A percentile compares a stretch with the other conserved stretches of the same genome.
phyloP scores from a whole-genome alignment of 345 rosid species.

The Acer yangbiense region DNA sequence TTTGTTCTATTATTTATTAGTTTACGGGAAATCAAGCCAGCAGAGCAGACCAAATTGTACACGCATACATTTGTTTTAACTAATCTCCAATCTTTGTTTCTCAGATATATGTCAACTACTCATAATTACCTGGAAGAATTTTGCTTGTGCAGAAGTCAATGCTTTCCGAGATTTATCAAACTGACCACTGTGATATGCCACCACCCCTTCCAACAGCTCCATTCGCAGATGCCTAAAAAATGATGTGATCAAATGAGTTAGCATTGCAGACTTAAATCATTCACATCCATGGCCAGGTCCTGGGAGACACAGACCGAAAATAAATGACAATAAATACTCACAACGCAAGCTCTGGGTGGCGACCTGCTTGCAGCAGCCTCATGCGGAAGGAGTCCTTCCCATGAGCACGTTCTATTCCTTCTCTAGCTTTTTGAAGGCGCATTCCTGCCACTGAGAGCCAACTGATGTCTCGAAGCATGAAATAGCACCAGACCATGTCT shows the following conservation, averaged over 20 bases:
- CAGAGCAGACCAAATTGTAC: not conserved
- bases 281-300: not conserved
- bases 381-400: constrained; percentile 89
- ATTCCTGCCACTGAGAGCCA: constrained; percentile 86
- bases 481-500: constrained; percentile 98
- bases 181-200: constrained; percentile 87
- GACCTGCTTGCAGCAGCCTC: constrained; percentile 82
- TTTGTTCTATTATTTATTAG: not conserved
- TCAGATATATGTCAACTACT: not conserved
- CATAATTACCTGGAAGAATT: constrained; percentile 63
- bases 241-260: constrained; percentile 12
- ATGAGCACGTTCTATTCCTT: constrained; percentile 86
- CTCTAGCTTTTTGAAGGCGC: constrained; percentile 83
- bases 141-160: constrained; percentile 75
- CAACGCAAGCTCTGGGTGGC: constrained; percentile 79
- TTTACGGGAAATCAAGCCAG: not conserved
- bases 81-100: not conserved
- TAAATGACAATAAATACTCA: constrained; percentile 37
- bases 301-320: not conserved
- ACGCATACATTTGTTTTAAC: not conserved
- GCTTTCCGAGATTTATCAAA: constrained; percentile 56
- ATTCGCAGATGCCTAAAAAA: constrained; percentile 74
- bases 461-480: constrained; percentile 83
- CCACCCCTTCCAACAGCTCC: constrained; percentile 93
- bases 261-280: constrained; percentile 12